Percentiles rank a stretch among this genome's conserved stretches.
Evolutionary conservation across 331 rosid genomes (phyloP).

Genomic region (Rhamnella rubrinervis): DNA sequence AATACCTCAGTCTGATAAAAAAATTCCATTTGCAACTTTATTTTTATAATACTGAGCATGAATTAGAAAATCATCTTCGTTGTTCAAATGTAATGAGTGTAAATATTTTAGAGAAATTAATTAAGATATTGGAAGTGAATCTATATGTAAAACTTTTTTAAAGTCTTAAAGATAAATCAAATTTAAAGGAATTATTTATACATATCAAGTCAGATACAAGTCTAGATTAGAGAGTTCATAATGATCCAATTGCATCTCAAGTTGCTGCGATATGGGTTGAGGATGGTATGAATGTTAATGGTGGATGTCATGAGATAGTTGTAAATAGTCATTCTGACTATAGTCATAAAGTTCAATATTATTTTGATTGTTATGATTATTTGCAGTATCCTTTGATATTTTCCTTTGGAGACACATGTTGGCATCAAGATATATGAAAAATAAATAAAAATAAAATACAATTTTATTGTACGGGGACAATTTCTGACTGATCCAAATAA

Average conservation of each 20-base stretch:
- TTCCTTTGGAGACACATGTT: background rate
- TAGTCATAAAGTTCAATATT: background rate
- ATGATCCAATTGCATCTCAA: background rate
- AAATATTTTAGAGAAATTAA: too few relatives aligned
- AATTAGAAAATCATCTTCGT: background rate
- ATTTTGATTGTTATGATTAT: conserved; percentile 7
- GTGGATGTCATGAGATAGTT: background rate
- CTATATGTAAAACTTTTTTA: background rate
- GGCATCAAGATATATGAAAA: background rate
- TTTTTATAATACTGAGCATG: background rate
- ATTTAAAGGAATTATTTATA: background rate
- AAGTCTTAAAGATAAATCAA: too few relatives aligned
- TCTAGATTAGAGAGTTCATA: background rate
- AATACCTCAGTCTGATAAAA: background rate
- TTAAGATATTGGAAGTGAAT: background rate
- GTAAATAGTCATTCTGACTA: background rate
- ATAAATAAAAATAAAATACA: too few relatives aligned
- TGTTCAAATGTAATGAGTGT: background rate
- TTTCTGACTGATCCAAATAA: background rate
- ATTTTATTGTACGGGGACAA: background rate
- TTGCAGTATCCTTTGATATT: conserved; percentile 9
- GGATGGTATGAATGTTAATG: background rate
- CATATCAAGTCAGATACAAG: background rate
- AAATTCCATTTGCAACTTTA: background rate
- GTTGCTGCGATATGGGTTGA: background rate